phyloP scores from a whole-genome alignment of 2,329 filamentous ascomycete species.

The Coniochaeta prunicola region DNA sequence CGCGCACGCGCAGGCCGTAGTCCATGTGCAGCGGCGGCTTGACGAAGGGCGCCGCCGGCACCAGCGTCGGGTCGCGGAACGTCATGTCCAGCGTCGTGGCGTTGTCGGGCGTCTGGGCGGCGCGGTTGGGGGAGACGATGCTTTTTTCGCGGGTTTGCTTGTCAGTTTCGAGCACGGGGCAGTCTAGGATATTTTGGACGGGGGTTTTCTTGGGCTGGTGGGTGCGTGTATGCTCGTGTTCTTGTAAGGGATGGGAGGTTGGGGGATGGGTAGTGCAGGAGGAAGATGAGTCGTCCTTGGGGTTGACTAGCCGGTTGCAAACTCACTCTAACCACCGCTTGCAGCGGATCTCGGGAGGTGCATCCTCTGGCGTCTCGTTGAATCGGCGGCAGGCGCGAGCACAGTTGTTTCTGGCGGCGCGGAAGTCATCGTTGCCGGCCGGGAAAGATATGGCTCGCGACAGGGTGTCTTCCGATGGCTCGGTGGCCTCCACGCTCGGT shows the following conservation, averaged over 20 bases:
- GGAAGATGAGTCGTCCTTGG: neutral
- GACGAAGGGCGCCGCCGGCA: slow-evolving; percentile 21
- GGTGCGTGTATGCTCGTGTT: no score
- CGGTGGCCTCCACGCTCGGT: slow-evolving; percentile 26
- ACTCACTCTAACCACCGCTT: slow-evolving; percentile 19
- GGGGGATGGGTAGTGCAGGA: no score
- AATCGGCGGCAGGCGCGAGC: slow-evolving; percentile 20
- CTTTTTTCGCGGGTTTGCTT: slow-evolving; percentile 10
- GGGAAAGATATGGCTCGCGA: slow-evolving; percentile 15
- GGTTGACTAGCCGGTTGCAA: neutral
- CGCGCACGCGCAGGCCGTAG: slow-evolving; percentile 23
- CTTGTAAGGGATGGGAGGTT: neutral
- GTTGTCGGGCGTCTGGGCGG: slow-evolving; percentile 9
- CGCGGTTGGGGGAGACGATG: slow-evolving; percentile 17
- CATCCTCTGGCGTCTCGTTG: slow-evolving; percentile 21
- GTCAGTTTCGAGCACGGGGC: no score
- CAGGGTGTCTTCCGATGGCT: slow-evolving; percentile 54
- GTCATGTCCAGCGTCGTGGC: slow-evolving; percentile 16
- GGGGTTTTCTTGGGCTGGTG: neutral
- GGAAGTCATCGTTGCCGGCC: slow-evolving; percentile 21
- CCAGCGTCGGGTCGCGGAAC: slow-evolving; percentile 16
- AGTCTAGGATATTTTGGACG: neutral
- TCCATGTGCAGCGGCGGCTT: slow-evolving; percentile 23
- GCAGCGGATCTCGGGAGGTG: slow-evolving; percentile 15
- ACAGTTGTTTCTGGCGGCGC: slow-evolving; percentile 17